Base-by-base conservation (phyloP, 139 green algal species). In the Coelastrella sp. region DNA sequence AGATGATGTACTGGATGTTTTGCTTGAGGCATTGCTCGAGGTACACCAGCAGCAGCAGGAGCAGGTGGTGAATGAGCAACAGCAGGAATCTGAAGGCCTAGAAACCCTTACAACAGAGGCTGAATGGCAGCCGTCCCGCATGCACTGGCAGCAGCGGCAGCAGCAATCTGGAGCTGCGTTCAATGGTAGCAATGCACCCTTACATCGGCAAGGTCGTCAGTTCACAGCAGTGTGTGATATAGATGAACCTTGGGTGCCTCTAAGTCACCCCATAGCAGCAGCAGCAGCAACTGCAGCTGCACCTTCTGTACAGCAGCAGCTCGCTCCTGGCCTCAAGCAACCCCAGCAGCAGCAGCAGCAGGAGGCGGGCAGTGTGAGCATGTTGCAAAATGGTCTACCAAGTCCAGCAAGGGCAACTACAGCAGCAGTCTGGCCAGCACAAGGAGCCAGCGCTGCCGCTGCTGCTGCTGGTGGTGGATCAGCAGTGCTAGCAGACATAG, bases 21-120 rank as follows among this genome's bases (percentile, higher is more conserved):
- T 80, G 72, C 45, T 80, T 19, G 72, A 66, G 19, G 48, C 48
- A 34, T 48, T 66, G 72, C 72, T 45, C 45, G 27, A 80, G 30
- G n/a, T 50, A 19, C 43, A 80, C 45, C 48, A 80, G 30, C 48
- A 66, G 27, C 45, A 60, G 69, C 40, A 63, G 21, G 30, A 60
- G 35, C 34, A 38, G 40, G 21, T 60, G 43, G n/a, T 43, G 48
- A 48, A 66, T 8, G n/a, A 63, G 41, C 68, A 77, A 37, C 71
- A 62, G 30, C n/a, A 40, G 30, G 27, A 41, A 1, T 38, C 8
- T 57, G 11, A 57, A 57, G 45, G 15, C 45, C 45, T 57, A 57
- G 45, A 57, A 23, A n/a, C n/a, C n/a, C n/a, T n/a, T n/a, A n/a
- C n/a, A n/a, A n/a, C n/a, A n/a, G n/a, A n/a, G n/a, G n/a, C n/a